A percentile compares a stretch with the other conserved stretches of the same genome.
phyloP scores from a whole-genome alignment of 2,329 filamentous ascomycete species.

The Botrytis paeoniae region DNA sequence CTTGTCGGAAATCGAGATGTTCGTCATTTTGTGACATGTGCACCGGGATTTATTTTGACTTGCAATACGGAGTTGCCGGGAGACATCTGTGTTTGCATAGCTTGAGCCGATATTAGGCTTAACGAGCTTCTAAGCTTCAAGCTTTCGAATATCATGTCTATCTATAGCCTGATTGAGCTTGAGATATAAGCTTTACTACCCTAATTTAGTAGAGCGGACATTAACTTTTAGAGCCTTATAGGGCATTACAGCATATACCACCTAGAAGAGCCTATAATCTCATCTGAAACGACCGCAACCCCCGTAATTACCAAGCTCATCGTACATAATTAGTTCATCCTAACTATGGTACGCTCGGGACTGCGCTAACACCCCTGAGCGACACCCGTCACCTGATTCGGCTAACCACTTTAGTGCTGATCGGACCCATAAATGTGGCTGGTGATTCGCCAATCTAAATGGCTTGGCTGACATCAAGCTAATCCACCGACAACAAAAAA shows the following conservation, averaged over 20 bases:
- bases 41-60: background rate
- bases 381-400: background rate
- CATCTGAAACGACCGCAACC: background rate
- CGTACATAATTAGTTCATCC: background rate
- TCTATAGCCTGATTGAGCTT: background rate
- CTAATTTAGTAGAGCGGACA: background rate
- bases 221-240: background rate
- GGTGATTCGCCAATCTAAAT: background rate
- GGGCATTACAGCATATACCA: background rate
- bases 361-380: background rate
- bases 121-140: background rate
- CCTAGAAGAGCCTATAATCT: background rate
- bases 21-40: background rate
- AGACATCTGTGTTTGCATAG: background rate
- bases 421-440: background rate
- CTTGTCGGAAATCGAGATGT: background rate
- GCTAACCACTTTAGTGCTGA: background rate
- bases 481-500: background rate
- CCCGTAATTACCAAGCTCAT: background rate
- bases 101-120: background rate
- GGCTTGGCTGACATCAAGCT: constrained; percentile 18
- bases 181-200: background rate
- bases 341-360: background rate
- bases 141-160: background rate
- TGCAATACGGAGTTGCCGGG: background rate